Percentiles rank a stretch among this genome's conserved stretches.
Conservation (phyloP, 2,329 filamentous ascomycete species). For the Tolypocladium endophyticum region DNA sequence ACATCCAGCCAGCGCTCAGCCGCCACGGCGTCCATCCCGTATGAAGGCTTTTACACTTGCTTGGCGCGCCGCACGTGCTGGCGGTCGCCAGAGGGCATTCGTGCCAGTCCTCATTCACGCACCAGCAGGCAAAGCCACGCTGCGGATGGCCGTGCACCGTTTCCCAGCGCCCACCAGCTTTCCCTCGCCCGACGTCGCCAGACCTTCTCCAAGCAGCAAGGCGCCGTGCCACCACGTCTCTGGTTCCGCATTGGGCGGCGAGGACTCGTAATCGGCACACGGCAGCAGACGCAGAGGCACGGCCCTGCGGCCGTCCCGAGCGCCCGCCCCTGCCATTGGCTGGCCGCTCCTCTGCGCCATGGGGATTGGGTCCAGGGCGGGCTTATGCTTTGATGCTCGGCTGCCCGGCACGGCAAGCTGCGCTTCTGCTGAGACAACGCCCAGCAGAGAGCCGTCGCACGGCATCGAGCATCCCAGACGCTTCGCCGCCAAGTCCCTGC, state of each 20-base stretch:
- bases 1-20: not conserved
- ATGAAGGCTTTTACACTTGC: no score
- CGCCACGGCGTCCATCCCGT: no score
- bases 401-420: slow-evolving; percentile 2
- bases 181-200: no score
- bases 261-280: slow-evolving; percentile 1
- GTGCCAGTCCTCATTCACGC: no score
- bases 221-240: not conserved
- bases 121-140: no score
- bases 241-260: not conserved
- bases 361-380: not conserved
- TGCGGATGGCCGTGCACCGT: no score
- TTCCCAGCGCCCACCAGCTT: no score
- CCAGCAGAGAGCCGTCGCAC: not conserved
- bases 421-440: not conserved
- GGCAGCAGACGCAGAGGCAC: not conserved
- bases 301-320: not conserved
- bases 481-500: no score
- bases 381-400: not conserved
- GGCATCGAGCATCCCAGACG: not conserved
- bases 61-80: no score
- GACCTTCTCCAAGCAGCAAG: not conserved
- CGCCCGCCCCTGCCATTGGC: not conserved
- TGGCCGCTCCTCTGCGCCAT: not conserved
- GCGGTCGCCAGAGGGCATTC: no score